Base-by-base conservation (phyloP, 106 monocot species). In the Allium cepa region DNA sequence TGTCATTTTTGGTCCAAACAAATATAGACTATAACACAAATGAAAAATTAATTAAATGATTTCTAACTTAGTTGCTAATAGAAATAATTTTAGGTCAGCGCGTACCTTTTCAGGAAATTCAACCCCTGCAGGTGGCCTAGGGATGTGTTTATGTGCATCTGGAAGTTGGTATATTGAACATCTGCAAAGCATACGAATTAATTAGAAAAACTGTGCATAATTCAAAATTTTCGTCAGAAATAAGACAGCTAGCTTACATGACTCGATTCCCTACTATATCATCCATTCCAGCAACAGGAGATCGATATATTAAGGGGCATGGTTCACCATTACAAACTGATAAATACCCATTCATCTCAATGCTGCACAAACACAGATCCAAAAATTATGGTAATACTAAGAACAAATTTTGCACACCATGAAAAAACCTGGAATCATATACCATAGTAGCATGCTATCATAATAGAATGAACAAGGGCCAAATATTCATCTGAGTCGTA, bases 251-350 rank as follows among this genome's bases (percentile, higher is more conserved):
- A 69, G n/a, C 90, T 80, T 85, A 92, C 97, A 99, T 83, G 79
- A 99, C 92, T 90, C 83, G 89, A 79, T 99, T 99, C 64, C 90
- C 90, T 78, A 86, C 81, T 69, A 99, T 90, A 78, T 87, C 92
- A 71, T 89, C 85, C 87, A 99, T 62, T 63, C 84, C 97, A 46
- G 79, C 47, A 46, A 99, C 81, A 71, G 97, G 97, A 73, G 90
- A 99, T 57, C 90, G 76, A 75, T 92, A 99, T 36, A 99, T 85
- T 59, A 86, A 92, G 77, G 97, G 92, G 27, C 87, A 92, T 69
- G 92, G 97, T 70, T 99, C 97, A 62, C 97, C 97, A 67, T 56
- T 60, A 64, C 97, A 99, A 45, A 87, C 80, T 15, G 80, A 79
- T 14, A 99, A 53, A 77, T 85, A 99, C 2, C 92, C 92, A 72